These are phyloP conservation scores for Lecanosticta acicola DNA, from an alignment of 2,329 filamentous ascomycete genomes.

Conservation along the genomic window DNA sequence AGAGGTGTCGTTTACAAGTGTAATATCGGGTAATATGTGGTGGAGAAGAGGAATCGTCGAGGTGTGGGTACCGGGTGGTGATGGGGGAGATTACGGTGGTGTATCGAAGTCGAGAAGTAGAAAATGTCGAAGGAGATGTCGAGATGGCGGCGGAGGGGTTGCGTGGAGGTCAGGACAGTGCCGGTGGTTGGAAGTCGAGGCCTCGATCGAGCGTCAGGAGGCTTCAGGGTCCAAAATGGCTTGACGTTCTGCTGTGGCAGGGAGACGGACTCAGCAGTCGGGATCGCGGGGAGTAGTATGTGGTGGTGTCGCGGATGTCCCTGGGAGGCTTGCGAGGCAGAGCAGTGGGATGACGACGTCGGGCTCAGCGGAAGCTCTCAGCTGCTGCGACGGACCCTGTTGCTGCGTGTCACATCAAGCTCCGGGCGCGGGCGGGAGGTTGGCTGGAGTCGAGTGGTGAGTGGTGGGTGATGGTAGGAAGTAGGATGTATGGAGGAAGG, in stretches of 20 bases:
- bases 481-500: neutral
- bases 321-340: conserved; percentile 12
- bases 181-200: neutral
- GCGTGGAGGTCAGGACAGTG: conserved; percentile 17
- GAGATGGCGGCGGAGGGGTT: conserved; percentile 12
- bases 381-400: conserved; percentile 16
- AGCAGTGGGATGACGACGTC: conserved; percentile 9
- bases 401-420: conserved; percentile 15
- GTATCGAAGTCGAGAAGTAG: conserved; percentile 3
- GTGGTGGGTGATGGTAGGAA: neutral
- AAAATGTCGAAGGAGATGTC: conserved; percentile 5
- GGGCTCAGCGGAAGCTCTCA: conserved; percentile 15
- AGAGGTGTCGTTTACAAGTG: conserved; percentile 15
- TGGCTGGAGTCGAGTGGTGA: neutral
- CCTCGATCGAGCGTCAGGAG: conserved; percentile 16
- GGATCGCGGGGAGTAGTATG: conserved; percentile 3
- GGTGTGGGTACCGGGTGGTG: conserved; percentile 1
- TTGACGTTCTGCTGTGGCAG: conserved; percentile 8
- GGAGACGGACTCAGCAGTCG: too few species aligned
- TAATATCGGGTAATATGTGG: conserved; percentile 19
- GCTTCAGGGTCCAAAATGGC: conserved; percentile 9
- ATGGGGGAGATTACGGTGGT: conserved; percentile 2
- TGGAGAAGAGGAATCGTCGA: conserved; percentile 14
- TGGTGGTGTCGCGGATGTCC: conserved; percentile 8
- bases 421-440: neutral